Evolutionary conservation across 768 basidiomycete species (phyloP), one percentile per base, ranked within the genome.

Genomic region (Suillus fuscotomentosus): DNA sequence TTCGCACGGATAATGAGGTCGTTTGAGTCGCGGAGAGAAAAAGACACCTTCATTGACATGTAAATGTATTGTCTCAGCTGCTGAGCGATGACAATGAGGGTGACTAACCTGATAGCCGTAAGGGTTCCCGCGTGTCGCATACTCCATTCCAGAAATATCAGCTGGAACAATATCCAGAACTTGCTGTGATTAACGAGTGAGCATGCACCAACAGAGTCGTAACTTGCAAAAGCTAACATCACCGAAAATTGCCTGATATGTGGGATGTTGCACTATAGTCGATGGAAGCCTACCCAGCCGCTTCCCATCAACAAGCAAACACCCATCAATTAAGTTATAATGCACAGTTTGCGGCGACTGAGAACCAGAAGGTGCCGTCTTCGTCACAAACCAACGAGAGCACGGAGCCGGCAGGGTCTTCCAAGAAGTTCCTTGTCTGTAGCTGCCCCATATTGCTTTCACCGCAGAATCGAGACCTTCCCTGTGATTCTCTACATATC

Each of bases 111-210:
- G 64, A 43, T 77, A 57, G 4, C 24, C 62, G 1, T 50, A 63
- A 3, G 72, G 55, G n/a, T 38, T 45, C 27, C 63, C 65, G 11
- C 69, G 62, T 2, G 70, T 76, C 3, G 71, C 63, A 31, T 70
- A 76, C 31, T 71, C 70, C 70, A 76, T 72, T 4, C 71, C 72
- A 20, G 68, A 43, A 24, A 71, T 59, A 63, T 74, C 75, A 2
- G 62, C 59, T 8, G 75, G 76, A 53, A 70, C 43, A 8, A 73
- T 65, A 14, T 71, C 70, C 1, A 73, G 63, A 3, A 71, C 60
- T 60, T 67, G 59, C 74, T 75, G n/a, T 41, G 60, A 6, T n/a
- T 53, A 5, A 60, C 8, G 22, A n/a, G 36, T 75, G 41, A 68
- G 15, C 38, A 1, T 39, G 31, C 15, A 34, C 6, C 7, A 22